Conservation (phyloP, 1,284 basidiomycete genomes). For the Porphyrellus sp. region DNA sequence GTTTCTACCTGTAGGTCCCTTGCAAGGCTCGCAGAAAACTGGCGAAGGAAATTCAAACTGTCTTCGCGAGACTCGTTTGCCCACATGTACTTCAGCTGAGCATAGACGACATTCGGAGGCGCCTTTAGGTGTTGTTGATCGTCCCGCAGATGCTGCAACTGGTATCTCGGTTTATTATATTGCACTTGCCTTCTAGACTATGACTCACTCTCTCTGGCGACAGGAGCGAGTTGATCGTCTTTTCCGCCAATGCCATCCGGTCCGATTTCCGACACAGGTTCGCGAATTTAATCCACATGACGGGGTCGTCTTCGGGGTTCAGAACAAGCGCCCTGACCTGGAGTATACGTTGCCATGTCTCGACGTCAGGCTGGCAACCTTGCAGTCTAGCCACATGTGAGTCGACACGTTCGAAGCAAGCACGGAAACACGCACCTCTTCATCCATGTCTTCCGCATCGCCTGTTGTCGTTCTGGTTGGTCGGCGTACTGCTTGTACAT, state of each 20-base stretch:
- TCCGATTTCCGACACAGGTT: constrained; percentile 86
- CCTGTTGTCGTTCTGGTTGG: constrained; percentile 86
- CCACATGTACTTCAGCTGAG: constrained; percentile 97
- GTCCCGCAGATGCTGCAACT: constrained; percentile 43
- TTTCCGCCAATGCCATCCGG: constrained; percentile 88
- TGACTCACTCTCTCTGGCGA: constrained; percentile 56
- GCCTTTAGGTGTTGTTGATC: constrained; percentile 68
- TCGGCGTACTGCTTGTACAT: constrained; percentile 93
- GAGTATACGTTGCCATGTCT: constrained; percentile 98
- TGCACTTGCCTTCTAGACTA: constrained; percentile 9
- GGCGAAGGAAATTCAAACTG: constrained; percentile 81
- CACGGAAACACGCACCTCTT: constrained; percentile 57
- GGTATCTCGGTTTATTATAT: constrained; percentile 2
- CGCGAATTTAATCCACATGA: constrained; percentile 97
- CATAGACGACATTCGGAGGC: constrained; percentile 95
- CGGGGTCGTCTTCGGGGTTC: constrained; percentile 90
- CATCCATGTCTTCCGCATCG: constrained; percentile 93
- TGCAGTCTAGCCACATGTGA: constrained; percentile 58
- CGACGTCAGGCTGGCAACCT: constrained; percentile 97
- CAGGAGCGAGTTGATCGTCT: constrained; percentile 92
- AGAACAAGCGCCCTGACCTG: constrained; percentile 95
- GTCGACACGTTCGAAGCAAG: background rate
- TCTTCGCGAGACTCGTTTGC: constrained; percentile 78
- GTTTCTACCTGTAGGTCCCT: constrained; percentile 71
- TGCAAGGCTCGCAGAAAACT: constrained; percentile 78